phyloP scores from a whole-genome alignment of 2,329 filamentous ascomycete genomes.

The Didymosphaeria variabile region DNA sequence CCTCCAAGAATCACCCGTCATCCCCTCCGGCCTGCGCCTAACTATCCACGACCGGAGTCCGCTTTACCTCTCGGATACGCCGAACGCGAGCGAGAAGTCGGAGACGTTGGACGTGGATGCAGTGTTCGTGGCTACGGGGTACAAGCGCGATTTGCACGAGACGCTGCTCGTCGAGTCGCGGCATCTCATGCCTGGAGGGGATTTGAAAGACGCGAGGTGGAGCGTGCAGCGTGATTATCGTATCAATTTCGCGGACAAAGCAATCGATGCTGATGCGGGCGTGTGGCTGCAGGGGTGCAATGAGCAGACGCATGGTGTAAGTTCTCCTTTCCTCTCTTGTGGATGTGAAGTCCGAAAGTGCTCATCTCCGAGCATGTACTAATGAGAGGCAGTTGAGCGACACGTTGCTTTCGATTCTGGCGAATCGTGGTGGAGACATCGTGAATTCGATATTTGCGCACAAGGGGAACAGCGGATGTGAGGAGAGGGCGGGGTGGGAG shows the following conservation, averaged over 20 bases:
- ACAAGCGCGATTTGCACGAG: constrained; percentile 79
- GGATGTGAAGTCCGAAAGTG: neutral
- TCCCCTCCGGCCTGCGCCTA: constrained; percentile 43
- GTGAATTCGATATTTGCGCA: constrained; percentile 75
- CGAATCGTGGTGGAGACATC: constrained; percentile 79
- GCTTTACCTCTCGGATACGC: constrained; percentile 40
- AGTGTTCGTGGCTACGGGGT: constrained; percentile 88
- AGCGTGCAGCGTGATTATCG: constrained; percentile 80
- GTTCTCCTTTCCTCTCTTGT: constrained; percentile 48
- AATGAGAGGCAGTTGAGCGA: constrained; percentile 71
- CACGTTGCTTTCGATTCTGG: constrained; percentile 80
- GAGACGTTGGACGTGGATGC: constrained; percentile 80
- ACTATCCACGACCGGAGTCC: constrained; percentile 63
- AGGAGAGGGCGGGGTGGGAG: constrained; percentile 36
- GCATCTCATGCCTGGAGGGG: constrained; percentile 68
- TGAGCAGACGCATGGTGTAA: constrained; percentile 89
- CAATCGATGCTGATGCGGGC: constrained; percentile 76
- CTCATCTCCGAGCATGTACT: constrained; percentile 23
- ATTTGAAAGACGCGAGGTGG: constrained; percentile 61
- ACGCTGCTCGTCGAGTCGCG: constrained; percentile 74
- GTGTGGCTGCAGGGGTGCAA: constrained; percentile 95
- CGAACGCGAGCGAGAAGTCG: constrained; percentile 53
- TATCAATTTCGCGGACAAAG: constrained; percentile 73
- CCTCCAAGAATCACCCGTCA: constrained; percentile 60
- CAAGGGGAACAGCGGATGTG: constrained; percentile 28